Evolutionary conservation across 768 basidiomycete species (phyloP), one percentile per base, ranked within the genome.

Genomic region (Rhizopogon vesiculosus): DNA sequence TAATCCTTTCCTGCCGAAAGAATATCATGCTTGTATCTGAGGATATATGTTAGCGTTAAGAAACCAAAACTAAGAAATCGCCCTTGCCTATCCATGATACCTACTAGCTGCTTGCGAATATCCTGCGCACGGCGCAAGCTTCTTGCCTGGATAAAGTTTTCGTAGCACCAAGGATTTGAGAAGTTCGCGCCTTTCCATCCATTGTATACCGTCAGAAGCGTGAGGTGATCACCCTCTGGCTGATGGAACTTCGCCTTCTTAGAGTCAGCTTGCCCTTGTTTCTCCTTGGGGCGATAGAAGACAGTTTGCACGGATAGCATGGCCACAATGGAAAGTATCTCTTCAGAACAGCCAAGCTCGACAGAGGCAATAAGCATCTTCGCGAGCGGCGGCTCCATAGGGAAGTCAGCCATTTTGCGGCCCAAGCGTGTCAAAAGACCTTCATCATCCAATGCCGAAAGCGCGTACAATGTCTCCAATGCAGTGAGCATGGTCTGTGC

Each of bases 231-330:
- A 8, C 97, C 97, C 75, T 98, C 97, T 1, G 97, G 93, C 68
- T 98, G 93, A 72, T 98, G 96, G 74, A 99, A 99, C 71, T 99
- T 99, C 33, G 97, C 97, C 71, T 98, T 99, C 77, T 99, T 98
- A 38, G 96, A 94, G 72, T 99, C 97, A 0, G 97, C 97, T 72
- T 98, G 96, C 10, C 91, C 94, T 69, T 98, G 97, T 73, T 98
- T 98, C 73, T 98, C 97, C 72, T 98, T 98, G n/a, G 96, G 97
- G 39, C 97, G 85, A 72, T 98, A 98, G 71, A 98, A 99, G 40
- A 98, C 93, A 49, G 85, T 91, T 67, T 96, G 95, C 31, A 97
- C 93, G 3, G 92, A 93, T 41, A 98, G 76, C 97, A 99, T 99
- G 8, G 95, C 96, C 1, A 98, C 94, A 51, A 98, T 89, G 3